Evolutionary conservation across 129 eudicot genomes (phyloP).

Genomic region (Flaveria robusta): DNA sequence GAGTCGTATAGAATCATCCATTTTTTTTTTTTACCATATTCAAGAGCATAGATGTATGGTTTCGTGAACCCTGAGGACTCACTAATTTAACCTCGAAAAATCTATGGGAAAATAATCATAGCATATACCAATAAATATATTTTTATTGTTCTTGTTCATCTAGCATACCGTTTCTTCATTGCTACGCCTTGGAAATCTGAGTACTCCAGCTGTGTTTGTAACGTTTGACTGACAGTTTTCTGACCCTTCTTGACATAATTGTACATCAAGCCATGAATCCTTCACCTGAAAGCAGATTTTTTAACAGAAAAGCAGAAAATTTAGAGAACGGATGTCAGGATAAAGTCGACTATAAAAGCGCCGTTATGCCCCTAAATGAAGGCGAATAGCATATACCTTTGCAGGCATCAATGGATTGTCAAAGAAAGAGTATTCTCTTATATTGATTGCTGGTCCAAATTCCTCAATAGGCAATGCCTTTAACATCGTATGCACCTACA

Average conservation of each 20-base stretch:
- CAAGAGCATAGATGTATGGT: background rate
- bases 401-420: conserved; percentile 74
- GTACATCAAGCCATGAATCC: conserved; percentile 97
- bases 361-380: conserved; percentile 5
- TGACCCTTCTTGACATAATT: conserved; percentile 86
- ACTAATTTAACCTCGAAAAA: too few relatives aligned
- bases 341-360: conserved; percentile 18
- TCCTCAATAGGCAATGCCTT: conserved; percentile 67
- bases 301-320: background rate
- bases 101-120: background rate
- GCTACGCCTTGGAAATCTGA: conserved; percentile 75
- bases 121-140: background rate
- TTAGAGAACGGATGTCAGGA: background rate
- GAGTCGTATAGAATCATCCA: background rate
- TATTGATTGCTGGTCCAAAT: conserved; percentile 68
- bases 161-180: conserved; percentile 76
- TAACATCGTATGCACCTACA: conserved; percentile 82
- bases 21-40: too few relatives aligned
- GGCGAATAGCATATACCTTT: conserved; percentile 51
- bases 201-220: conserved; percentile 47
- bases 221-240: conserved; percentile 64
- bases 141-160: background rate
- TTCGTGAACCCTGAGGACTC: background rate
- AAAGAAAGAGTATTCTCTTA: conserved; percentile 85
- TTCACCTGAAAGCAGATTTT: conserved; percentile 55